These are phyloP conservation scores for Lasiosphaeris hirsuta DNA, from an alignment of 495 filamentous ascomycete genomes.

Conservation along the genomic window DNA sequence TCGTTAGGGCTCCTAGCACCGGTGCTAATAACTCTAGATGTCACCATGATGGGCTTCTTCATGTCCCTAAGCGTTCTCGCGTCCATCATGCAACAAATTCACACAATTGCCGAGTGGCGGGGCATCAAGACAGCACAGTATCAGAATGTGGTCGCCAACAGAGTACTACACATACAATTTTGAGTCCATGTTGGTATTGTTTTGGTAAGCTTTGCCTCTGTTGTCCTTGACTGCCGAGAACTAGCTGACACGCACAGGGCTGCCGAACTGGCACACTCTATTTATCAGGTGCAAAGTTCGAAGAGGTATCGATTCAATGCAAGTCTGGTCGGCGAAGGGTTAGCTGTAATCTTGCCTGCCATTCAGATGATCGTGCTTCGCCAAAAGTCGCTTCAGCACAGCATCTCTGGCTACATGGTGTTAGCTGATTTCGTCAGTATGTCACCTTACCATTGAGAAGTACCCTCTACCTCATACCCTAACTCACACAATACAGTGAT, in stretches of 20 bases:
- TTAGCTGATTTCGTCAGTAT: conserved; percentile 42
- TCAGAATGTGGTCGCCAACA: conserved; percentile 30
- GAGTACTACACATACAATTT: conserved; percentile 51
- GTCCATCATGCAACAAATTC: conserved; percentile 45
- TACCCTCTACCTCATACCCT: not conserved
- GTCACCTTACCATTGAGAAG: conserved; percentile 6
- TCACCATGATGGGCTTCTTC: conserved; percentile 40
- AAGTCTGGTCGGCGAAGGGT: conserved; percentile 34
- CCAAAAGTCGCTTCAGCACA: conserved; percentile 25
- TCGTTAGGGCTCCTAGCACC: not conserved
- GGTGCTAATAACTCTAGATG: conserved; percentile 30
- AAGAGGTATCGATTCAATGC: conserved; percentile 24
- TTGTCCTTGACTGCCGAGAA: not conserved
- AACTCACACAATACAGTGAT: conserved; percentile 33
- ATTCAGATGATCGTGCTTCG: conserved; percentile 39
- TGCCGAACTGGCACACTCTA: conserved; percentile 35
- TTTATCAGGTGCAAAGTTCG: conserved; percentile 30
- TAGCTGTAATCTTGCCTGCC: conserved; percentile 34
- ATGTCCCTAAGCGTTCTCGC: conserved; percentile 37
- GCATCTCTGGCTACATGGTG: conserved; percentile 32
- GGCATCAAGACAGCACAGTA: conserved; percentile 42
- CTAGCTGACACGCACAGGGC: conserved; percentile 30
- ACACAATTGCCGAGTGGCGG: conserved; percentile 41
- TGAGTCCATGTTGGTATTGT: conserved; percentile 44
- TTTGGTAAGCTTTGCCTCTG: conserved; percentile 30